Conservation (phyloP, 495 filamentous ascomycete species). For the Neurospora tetraspora region DNA sequence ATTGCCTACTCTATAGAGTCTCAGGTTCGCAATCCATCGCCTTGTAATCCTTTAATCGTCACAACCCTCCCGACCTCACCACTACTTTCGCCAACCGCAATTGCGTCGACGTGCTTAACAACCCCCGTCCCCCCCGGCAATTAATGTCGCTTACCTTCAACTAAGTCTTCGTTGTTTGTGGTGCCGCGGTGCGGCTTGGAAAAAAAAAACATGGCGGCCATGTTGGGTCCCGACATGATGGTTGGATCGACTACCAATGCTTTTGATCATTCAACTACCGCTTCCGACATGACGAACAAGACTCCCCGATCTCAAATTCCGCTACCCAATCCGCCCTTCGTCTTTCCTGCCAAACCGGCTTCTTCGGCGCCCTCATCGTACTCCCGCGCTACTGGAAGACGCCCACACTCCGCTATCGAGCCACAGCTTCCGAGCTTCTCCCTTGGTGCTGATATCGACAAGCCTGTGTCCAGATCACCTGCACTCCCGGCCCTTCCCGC, state of each 20-base stretch:
- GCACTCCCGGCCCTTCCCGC: conserved; percentile 49
- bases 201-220: conserved; percentile 33
- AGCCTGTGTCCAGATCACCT: conserved; percentile 23
- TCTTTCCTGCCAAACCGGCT: conserved; percentile 7
- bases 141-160: conserved; percentile 29
- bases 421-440: conserved; percentile 11
- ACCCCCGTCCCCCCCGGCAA: conserved; percentile 6
- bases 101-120: neutral
- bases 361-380: conserved; percentile 38
- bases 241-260: conserved; percentile 17
- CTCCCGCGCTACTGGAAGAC: conserved; percentile 33
- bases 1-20: neutral
- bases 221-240: conserved; percentile 26
- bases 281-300: conserved; percentile 10
- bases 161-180: conserved; percentile 29
- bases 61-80: conserved; percentile 3
- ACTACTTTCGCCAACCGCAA: neutral
- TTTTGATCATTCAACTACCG: conserved; percentile 12
- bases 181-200: conserved; percentile 39
- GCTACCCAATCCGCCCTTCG: conserved; percentile 48
- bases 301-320: conserved; percentile 49
- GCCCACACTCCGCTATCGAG: conserved; percentile 39
- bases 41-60: conserved; percentile 22
- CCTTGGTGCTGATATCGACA: conserved; percentile 10
- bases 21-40: neutral